Percentiles rank a stretch among this genome's conserved stretches.
phyloP scores from a whole-genome alignment of 78 protist genomes.

The Dictyostelium intermedium region DNA sequence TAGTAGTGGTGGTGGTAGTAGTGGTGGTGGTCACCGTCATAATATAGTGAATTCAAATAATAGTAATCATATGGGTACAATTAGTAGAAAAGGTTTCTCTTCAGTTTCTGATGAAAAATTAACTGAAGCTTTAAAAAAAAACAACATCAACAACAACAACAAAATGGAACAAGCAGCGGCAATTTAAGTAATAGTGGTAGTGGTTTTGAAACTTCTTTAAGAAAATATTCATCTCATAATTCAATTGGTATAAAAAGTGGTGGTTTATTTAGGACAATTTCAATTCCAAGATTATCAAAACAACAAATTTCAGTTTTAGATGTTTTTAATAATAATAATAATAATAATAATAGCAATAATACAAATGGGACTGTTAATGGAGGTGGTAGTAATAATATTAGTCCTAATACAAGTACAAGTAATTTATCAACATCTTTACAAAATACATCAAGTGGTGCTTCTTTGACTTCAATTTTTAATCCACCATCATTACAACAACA shows the following conservation, averaged over 20 bases:
- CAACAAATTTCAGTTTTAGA: constrained; percentile 26
- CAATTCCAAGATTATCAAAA: constrained; percentile 49
- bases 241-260: constrained; percentile 31
- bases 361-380: not conserved
- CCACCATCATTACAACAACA: not conserved
- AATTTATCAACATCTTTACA: not conserved
- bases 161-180: not conserved
- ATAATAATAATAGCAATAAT: not conserved
- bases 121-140: not conserved
- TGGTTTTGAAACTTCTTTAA: constrained; percentile 11
- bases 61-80: not conserved
- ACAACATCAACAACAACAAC: not conserved
- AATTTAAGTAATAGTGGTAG: not conserved
- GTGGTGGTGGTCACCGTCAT: not conserved
- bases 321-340: not conserved
- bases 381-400: not conserved
- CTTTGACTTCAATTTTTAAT: not conserved
- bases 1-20: too few species aligned
- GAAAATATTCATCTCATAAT: constrained; percentile 43
- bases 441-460: not conserved
- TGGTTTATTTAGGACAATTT: constrained; percentile 34
- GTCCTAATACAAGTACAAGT: constrained; percentile 1
- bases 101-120: constrained; percentile 4
- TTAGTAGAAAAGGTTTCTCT: not conserved
- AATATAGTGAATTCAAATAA: not conserved